phyloP scores from a whole-genome alignment of 2,329 filamentous ascomycete genomes.

The Colletotrichum tamarilloi region DNA sequence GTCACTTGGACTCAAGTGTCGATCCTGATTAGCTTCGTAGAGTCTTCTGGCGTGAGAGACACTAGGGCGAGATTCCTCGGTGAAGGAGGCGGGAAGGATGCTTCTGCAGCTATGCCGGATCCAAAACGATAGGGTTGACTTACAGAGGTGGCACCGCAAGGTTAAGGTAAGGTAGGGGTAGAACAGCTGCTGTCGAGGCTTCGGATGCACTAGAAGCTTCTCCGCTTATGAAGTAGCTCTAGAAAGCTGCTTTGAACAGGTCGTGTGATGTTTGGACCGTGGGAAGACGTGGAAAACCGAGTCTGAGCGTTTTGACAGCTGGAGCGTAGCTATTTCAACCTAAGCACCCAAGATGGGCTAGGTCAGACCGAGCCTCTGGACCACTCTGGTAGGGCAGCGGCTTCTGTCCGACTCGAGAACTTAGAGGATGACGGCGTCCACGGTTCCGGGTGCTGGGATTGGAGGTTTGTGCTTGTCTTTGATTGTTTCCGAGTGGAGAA shows the following conservation, averaged over 20 bases:
- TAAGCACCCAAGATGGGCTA: neutral
- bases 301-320: neutral
- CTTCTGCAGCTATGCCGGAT: neutral
- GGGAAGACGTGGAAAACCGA: neutral
- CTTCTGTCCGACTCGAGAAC: neutral
- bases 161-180: neutral
- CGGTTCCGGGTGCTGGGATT: neutral
- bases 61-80: neutral
- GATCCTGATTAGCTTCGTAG: neutral
- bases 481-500: conserved; percentile 8
- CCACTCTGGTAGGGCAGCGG: neutral
- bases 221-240: conserved; percentile 23
- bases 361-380: neutral
- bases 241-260: neutral
- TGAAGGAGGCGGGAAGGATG: neutral
- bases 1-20: neutral
- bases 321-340: neutral
- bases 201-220: conserved; percentile 26
- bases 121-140: neutral
- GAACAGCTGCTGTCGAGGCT: neutral
- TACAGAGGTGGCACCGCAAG: neutral
- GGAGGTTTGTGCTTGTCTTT: conserved; percentile 2
- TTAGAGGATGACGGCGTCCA: neutral
- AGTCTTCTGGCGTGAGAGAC: neutral
- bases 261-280: neutral